phyloP scores from a whole-genome alignment of 805 yeast species.

The Myxozyma neglecta region DNA sequence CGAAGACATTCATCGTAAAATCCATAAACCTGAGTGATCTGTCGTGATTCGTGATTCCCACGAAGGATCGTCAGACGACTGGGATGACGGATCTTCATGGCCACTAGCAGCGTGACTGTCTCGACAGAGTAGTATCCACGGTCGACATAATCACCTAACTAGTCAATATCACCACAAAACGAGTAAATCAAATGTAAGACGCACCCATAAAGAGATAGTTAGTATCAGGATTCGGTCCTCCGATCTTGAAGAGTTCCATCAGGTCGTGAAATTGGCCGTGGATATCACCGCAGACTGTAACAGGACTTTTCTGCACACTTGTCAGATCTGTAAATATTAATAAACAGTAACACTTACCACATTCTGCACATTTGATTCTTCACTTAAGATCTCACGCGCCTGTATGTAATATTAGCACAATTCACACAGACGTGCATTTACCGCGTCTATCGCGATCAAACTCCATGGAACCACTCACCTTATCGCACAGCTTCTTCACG shows the following conservation, averaged over 20 bases:
- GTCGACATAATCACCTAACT: constrained; percentile 76
- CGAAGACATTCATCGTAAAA: constrained; percentile 94
- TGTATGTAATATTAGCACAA: constrained; percentile 42
- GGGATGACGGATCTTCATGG: constrained; percentile 90
- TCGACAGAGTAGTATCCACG: constrained; percentile 86
- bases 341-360: constrained; percentile 46
- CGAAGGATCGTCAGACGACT: constrained; percentile 86
- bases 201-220: constrained; percentile 76
- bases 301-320: constrained; percentile 63
- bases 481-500: constrained; percentile 75
- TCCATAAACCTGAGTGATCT: constrained; percentile 94
- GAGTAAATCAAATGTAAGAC: neutral
- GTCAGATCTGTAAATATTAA: neutral
- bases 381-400: constrained; percentile 71
- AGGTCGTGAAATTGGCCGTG: constrained; percentile 96
- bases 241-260: constrained; percentile 88
- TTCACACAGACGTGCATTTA: no score
- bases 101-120: constrained; percentile 82
- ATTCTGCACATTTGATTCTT: constrained; percentile 92
- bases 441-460: neutral
- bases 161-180: neutral
- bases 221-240: constrained; percentile 91
- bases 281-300: constrained; percentile 88
- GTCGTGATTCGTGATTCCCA: constrained; percentile 95
- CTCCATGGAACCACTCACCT: constrained; percentile 47